Base-by-base conservation (phyloP, 1,284 basidiomycete genomes). In the Ceratobasidium sp. region DNA sequence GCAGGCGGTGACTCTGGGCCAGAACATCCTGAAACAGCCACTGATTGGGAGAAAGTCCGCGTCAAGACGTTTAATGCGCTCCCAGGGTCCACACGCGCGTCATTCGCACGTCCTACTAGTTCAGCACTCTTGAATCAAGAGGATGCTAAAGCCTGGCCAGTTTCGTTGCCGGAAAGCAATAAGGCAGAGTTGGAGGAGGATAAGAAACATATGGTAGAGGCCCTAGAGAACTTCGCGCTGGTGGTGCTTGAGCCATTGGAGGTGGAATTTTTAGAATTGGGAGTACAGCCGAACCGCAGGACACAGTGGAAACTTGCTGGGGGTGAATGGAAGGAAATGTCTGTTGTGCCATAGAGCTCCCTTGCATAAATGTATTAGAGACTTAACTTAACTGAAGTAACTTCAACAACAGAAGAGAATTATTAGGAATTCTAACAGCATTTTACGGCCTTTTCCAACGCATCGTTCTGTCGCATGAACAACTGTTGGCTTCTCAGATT, bases 181-280 rank as follows among this genome's bases (percentile, higher is more conserved):
- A 75, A 80, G 56, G 78, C 62, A 42, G 71, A 61, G 26, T 65
- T 76, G 9, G 79, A 78, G 7, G 67, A 78, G 33, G 76, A 77
- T 10, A 73, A 75, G 67, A 73, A 77, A 56, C 40, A 74, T n/a
- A 48, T 52, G 7, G 71, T 78, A 20, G 54, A 26, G 38, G 79
- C 80, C 23, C 50, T 81, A 40, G 57, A 40, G 23, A 79, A 80
- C 62, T 81, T 81, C 61, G 68, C 79, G 42, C 40, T 80, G 67
- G 15, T 80, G 42, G 75, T 81, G 2, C 42, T 81, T 17, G 80
- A 80, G 61, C 80, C 80, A n/a, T 20, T 76, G 17, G 48, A n/a
- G 10, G 80, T 81, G 17, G 80, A 81, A 46, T 62, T 76, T 52
- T 42, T 81, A 38, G 80, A 81, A 65, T 56, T 81, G 26, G 56